Conservation (phyloP, 2,329 filamentous ascomycete genomes). For the Trichoderma simmonsii region DNA sequence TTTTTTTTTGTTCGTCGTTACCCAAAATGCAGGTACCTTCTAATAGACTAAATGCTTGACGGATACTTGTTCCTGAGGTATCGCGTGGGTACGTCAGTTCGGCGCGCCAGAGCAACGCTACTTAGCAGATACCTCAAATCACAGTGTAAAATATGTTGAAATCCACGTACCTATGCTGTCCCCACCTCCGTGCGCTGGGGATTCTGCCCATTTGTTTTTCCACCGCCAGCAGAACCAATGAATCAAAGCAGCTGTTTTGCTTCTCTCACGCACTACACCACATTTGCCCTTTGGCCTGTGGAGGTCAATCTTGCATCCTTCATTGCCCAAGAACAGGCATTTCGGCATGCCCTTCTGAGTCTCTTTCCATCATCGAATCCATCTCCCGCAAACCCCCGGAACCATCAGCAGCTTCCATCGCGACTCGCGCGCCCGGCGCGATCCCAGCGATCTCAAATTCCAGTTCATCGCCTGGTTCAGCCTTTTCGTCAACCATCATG, state of each 20-base stretch:
- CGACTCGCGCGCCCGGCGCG: constrained; percentile 22
- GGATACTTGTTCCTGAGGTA: not conserved
- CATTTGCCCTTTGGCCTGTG: constrained; percentile 13
- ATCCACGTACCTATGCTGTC: not conserved
- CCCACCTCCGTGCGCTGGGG: not conserved
- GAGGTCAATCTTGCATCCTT: constrained; percentile 9
- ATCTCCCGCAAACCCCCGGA: constrained; percentile 21
- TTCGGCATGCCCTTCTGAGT: constrained; percentile 21
- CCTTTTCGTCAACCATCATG: constrained; percentile 41
- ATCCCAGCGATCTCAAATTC: constrained; percentile 14
- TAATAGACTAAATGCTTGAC: not conserved
- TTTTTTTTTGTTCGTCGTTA: not conserved
- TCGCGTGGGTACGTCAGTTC: not conserved
- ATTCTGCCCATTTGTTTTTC: constrained; percentile 30
- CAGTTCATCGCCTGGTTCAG: constrained; percentile 15
- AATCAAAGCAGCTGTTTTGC: constrained; percentile 19
- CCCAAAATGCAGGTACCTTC: not conserved
- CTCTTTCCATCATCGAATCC: constrained; percentile 11
- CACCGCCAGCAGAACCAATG: constrained; percentile 27
- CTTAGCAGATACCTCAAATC: fast-evolving
- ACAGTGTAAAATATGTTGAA: fast-evolving
- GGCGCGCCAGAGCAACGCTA: not conserved
- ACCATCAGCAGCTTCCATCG: constrained; percentile 22
- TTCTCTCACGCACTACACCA: constrained; percentile 23
- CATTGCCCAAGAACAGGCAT: constrained; percentile 11